Evolutionary conservation across 106 monocot species (phyloP).

Genomic region (Cymbidium sinense): DNA sequence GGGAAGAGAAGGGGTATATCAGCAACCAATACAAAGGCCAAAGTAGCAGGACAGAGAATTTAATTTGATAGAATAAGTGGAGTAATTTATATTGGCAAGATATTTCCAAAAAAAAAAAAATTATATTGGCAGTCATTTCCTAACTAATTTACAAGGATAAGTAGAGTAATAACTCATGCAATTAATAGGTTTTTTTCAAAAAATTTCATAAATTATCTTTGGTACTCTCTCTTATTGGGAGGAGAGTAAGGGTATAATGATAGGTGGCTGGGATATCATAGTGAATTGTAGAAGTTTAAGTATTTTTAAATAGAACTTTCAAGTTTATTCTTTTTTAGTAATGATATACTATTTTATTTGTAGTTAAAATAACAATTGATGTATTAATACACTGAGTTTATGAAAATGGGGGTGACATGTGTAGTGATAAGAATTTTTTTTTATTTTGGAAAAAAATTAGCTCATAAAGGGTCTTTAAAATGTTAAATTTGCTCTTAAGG

Average conservation of each 20-base stretch:
- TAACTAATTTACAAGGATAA: too few relatives aligned
- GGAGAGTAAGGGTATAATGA: neutral
- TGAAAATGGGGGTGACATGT: too few relatives aligned
- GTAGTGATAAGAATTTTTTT: too few relatives aligned
- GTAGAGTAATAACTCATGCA: neutral
- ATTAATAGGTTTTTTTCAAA: neutral
- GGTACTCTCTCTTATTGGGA: neutral
- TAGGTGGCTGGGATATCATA: neutral
- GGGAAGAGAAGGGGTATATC: neutral
- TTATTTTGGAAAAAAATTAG: too few relatives aligned
- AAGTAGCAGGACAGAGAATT: neutral
- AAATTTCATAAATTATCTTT: neutral
- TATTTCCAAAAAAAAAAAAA: too few relatives aligned
- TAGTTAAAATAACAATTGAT: too few relatives aligned
- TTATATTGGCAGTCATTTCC: neutral
- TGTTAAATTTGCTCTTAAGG: too few relatives aligned
- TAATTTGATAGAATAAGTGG: neutral
- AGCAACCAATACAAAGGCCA: neutral
- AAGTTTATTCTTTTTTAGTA: too few relatives aligned
- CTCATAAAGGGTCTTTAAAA: too few relatives aligned
- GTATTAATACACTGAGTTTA: too few relatives aligned
- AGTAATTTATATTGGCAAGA: too few relatives aligned
- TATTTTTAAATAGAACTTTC: neutral
- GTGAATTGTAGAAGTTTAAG: neutral
- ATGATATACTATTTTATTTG: too few relatives aligned